These are phyloP conservation scores for Escallonia herrerae DNA, from an alignment of 129 eudicot species.

Conservation along the genomic window DNA sequence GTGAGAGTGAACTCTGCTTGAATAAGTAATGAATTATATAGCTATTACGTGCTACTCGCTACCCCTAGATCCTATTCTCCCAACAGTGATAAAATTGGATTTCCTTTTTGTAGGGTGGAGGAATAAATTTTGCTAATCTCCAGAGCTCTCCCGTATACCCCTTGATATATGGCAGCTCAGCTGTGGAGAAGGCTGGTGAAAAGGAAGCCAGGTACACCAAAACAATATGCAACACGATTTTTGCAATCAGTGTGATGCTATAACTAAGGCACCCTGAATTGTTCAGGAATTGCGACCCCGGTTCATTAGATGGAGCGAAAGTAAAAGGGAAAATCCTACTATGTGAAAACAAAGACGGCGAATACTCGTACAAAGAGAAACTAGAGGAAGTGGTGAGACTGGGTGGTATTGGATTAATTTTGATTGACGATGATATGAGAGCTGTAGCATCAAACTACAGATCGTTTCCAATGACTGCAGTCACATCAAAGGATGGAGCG, in stretches of 20 bases:
- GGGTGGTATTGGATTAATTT: slow-evolving; percentile 55
- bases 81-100: too few species aligned
- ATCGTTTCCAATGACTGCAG: slow-evolving; percentile 33
- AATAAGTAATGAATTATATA: too few species aligned
- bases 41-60: too few species aligned
- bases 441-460: slow-evolving; percentile 37
- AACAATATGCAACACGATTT: background rate
- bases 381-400: slow-evolving; percentile 10
- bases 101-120: slow-evolving; percentile 54
- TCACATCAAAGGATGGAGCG: slow-evolving; percentile 34
- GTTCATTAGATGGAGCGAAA: slow-evolving; percentile 41
- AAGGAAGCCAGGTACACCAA: background rate
- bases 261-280: background rate
- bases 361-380: slow-evolving; percentile 22
- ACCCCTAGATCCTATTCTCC: too few species aligned
- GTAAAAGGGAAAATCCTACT: slow-evolving; percentile 61
- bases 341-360: slow-evolving; percentile 33
- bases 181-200: slow-evolving; percentile 19
- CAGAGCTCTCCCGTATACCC: slow-evolving; percentile 43
- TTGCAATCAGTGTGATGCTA: background rate
- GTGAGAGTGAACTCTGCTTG: too few species aligned
- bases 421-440: slow-evolving; percentile 36
- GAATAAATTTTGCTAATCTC: slow-evolving; percentile 50
- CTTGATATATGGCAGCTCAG: slow-evolving; percentile 39
- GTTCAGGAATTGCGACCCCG: slow-evolving; percentile 57